Conservation (phyloP, 2,329 filamentous ascomycete genomes). For the Alternaria conjuncta region DNA sequence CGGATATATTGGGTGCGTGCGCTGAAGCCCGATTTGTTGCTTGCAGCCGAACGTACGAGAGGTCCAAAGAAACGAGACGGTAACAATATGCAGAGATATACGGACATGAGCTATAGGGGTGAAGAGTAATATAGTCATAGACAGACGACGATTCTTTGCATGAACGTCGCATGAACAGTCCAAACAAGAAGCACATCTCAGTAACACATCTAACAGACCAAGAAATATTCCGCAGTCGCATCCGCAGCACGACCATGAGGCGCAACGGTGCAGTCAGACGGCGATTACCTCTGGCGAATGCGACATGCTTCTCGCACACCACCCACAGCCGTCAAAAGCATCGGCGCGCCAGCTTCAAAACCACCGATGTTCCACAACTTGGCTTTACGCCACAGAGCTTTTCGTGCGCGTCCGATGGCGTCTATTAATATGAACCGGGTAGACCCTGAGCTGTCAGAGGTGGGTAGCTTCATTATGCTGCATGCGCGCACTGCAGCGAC, state of each 20-base stretch:
- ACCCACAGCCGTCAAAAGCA: conserved; percentile 7
- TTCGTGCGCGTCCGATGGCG: neutral
- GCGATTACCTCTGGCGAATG: conserved; percentile 8
- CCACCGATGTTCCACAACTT: conserved; percentile 12
- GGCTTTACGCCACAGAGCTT: conserved; percentile 6
- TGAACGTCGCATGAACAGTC: neutral
- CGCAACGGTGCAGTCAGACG: conserved; percentile 9
- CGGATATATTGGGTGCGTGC: conserved; percentile 1
- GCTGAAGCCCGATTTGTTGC: conserved; percentile 8
- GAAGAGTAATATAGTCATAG: neutral
- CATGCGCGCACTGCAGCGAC: neutral
- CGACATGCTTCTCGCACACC: conserved; percentile 9
- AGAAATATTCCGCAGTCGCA: conserved; percentile 3
- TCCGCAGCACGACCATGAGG: conserved; percentile 10
- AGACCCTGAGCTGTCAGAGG: conserved; percentile 1
- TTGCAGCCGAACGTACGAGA: conserved; percentile 6
- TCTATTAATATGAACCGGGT: conserved; percentile 9
- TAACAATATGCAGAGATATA: neutral
- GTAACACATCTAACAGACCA: conserved; percentile 2
- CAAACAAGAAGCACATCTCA: conserved; percentile 1
- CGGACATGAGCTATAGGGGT: neutral
- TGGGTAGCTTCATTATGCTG: neutral
- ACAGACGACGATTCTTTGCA: neutral
- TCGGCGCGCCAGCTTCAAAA: conserved; percentile 5
- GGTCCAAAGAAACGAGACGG: conserved; percentile 3